These are phyloP conservation scores for Podila epicladia DNA, from an alignment of 192 early-diverging fungal genomes.

Conservation along the genomic window DNA sequence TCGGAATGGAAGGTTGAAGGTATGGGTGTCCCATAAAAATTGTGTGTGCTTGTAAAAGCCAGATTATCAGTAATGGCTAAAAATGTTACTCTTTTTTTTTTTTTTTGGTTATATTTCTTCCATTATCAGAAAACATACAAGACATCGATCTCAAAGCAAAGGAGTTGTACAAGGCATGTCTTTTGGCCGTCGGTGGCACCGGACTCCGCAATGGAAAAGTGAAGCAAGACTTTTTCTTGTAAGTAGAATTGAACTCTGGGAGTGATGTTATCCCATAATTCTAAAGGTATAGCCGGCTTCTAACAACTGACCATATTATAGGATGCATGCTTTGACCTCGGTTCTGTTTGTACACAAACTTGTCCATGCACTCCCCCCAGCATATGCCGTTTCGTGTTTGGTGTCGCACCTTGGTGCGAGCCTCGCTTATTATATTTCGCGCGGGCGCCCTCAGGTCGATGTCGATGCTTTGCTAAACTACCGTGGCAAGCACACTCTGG, in stretches of 20 bases:
- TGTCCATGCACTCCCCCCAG: conserved; percentile 42
- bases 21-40: not conserved
- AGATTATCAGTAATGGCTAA: not conserved
- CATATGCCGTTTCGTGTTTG: conserved; percentile 54
- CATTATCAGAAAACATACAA: conserved; percentile 13
- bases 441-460: conserved; percentile 55
- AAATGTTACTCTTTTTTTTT: not conserved
- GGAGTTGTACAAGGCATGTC: conserved; percentile 51
- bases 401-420: conserved; percentile 42
- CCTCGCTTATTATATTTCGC: conserved; percentile 50
- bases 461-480: conserved; percentile 33
- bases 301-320: conserved; percentile 7
- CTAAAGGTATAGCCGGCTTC: not conserved
- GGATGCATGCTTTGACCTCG: conserved; percentile 66
- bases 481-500: conserved; percentile 12
- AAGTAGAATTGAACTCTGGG: conserved; percentile 7
- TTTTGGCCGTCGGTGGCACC: conserved; percentile 49
- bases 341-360: conserved; percentile 59
- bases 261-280: not conserved
- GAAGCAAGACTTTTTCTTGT: conserved; percentile 58
- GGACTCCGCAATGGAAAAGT: conserved; percentile 46
- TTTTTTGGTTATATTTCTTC: not conserved
- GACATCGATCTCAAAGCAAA: conserved; percentile 48
- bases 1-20: conserved; percentile 52
- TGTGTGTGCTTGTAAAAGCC: not conserved